phyloP scores from a whole-genome alignment of 129 eudicot species.

The Lactuca saligna region DNA sequence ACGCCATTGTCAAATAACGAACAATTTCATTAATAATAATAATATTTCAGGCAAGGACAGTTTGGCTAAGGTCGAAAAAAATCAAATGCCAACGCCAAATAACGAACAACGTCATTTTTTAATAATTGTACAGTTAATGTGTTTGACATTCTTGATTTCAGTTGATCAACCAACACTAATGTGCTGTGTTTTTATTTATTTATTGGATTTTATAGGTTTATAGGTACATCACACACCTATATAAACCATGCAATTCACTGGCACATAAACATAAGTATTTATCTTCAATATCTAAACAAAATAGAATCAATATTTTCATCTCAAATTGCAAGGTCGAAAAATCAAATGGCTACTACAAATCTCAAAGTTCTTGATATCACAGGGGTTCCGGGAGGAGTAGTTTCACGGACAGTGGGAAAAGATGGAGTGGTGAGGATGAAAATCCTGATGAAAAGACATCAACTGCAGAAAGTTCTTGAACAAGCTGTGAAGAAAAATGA shows the following conservation, averaged over 20 bases:
- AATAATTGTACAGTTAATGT: conserved; percentile 11
- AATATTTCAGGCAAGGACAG: neutral
- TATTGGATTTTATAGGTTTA: neutral
- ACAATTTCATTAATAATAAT: neutral
- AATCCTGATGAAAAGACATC: conserved; percentile 30
- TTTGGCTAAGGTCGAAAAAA: too few relatives aligned
- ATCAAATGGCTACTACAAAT: conserved; percentile 23
- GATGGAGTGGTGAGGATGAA: conserved; percentile 34
- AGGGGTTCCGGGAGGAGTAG: conserved; percentile 19
- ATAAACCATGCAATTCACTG: conserved; percentile 1
- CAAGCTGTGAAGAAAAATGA: conserved; percentile 11
- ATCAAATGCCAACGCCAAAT: too few relatives aligned
- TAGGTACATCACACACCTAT: conserved; percentile 17
- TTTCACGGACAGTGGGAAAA: conserved; percentile 14
- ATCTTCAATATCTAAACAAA: too few relatives aligned
- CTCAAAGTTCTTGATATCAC: neutral
- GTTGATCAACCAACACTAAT: conserved; percentile 26
- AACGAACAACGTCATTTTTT: neutral
- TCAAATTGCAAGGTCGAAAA: neutral
- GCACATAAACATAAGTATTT: neutral
- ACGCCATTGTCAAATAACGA: neutral
- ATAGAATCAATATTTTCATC: neutral
- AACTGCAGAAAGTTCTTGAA: conserved; percentile 32
- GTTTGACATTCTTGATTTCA: conserved; percentile 21
- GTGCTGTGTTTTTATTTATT: conserved; percentile 17